phyloP scores from a whole-genome alignment of 1,284 basidiomycete genomes.

The Fomes fomentarius region DNA sequence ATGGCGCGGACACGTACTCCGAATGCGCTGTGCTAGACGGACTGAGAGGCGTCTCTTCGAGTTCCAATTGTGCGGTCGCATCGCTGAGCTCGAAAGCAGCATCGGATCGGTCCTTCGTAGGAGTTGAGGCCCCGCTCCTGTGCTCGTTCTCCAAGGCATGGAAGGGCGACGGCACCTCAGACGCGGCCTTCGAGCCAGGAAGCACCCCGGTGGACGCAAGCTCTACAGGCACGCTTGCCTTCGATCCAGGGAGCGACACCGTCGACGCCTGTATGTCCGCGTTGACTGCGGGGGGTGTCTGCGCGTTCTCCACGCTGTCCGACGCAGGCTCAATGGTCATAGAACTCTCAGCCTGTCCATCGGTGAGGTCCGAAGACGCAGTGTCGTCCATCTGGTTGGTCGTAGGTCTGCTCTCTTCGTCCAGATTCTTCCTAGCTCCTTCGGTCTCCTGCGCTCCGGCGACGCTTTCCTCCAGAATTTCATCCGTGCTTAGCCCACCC shows the following conservation, averaged over 20 bases:
- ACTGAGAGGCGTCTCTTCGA: constrained; percentile 11
- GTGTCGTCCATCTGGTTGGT: constrained; percentile 3
- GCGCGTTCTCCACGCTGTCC: constrained; percentile 3
- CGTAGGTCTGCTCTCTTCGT: not conserved
- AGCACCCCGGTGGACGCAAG: constrained; percentile 13
- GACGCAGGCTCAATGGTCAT: not conserved
- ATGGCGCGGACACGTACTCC: constrained; percentile 31
- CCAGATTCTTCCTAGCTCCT: not conserved
- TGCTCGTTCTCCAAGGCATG: not conserved
- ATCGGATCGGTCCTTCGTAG: constrained; percentile 11
- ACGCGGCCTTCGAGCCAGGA: constrained; percentile 15
- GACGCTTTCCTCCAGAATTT: constrained; percentile 27
- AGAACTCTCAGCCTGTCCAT: not conserved
- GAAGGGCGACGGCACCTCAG: constrained; percentile 16
- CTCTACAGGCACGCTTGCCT: constrained; percentile 3
- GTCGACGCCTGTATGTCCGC: not conserved
- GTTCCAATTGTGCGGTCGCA: not conserved
- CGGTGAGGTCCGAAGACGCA: constrained; percentile 1
- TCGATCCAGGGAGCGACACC: constrained; percentile 8
- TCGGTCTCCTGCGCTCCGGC: constrained; percentile 16
- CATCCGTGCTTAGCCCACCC: constrained; percentile 47
- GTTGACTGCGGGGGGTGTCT: constrained; percentile 2
- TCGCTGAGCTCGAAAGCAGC: not conserved
- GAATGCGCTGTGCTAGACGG: constrained; percentile 22
- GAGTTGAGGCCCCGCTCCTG: constrained; percentile 19